phyloP scores from a whole-genome alignment of 495 filamentous ascomycete species.

The Apiosordaria backusii region DNA sequence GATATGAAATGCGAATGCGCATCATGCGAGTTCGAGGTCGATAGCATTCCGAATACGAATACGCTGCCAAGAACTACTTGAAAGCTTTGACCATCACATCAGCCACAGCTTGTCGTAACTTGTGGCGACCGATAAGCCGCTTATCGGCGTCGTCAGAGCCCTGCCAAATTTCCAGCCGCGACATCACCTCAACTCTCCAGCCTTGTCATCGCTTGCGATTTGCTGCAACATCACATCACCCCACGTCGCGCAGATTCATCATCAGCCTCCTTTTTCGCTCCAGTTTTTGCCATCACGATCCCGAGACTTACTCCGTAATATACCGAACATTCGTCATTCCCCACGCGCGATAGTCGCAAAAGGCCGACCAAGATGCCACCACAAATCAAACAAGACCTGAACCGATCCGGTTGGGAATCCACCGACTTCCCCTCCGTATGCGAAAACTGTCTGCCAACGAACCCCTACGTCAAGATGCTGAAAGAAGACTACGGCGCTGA shows the following conservation, averaged over 20 bases:
- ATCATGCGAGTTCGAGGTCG: neutral
- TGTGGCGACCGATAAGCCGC: constrained; percentile 16
- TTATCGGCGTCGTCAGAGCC: constrained; percentile 15
- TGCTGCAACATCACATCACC: constrained; percentile 10
- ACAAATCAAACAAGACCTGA: constrained; percentile 92
- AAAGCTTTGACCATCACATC: neutral
- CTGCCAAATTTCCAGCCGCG: constrained; percentile 8
- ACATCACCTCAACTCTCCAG: neutral
- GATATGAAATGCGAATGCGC: neutral
- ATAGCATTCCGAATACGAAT: constrained; percentile 19
- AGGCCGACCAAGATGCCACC: constrained; percentile 43
- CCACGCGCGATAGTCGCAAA: neutral
- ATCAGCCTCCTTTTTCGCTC: neutral
- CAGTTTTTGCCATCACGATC: constrained; percentile 1
- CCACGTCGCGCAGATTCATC: constrained; percentile 1
- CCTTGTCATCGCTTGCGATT: constrained; percentile 6
- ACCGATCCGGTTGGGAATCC: constrained; percentile 92
- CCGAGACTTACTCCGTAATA: neutral
- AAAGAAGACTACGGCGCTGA: constrained; percentile 89
- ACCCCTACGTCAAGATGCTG: constrained; percentile 97
- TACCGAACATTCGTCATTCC: neutral
- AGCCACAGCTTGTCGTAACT: neutral
- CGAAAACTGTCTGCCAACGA: constrained; percentile 82
- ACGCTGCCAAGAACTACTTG: constrained; percentile 5
- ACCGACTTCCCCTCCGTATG: constrained; percentile 74